Conservation (phyloP, 1,139 yeast species). For the Debaryomyces subglobosus region DNA sequence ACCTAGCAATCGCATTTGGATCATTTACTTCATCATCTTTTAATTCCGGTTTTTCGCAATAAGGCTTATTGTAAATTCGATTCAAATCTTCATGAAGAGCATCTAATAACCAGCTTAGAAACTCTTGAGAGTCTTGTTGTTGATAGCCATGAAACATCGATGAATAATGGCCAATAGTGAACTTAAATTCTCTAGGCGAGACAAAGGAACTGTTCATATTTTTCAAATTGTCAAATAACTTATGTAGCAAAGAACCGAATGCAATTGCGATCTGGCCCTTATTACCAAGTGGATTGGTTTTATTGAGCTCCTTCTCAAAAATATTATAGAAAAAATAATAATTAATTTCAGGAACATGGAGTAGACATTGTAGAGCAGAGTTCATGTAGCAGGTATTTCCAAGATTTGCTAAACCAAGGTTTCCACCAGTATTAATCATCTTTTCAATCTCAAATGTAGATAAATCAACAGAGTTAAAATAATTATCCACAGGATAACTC, state of each 20-base stretch:
- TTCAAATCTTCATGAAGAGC: conserved; percentile 94
- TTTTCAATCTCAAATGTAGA: conserved; percentile 21
- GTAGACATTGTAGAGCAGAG: conserved; percentile 88
- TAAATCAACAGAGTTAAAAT: conserved; percentile 21
- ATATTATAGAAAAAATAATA: conserved; percentile 69
- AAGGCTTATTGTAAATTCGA: conserved; percentile 79
- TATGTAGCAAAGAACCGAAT: conserved; percentile 67
- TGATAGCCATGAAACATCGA: conserved; percentile 84
- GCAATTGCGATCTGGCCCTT: conserved; percentile 78
- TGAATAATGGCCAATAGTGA: conserved; percentile 76
- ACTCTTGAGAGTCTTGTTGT: conserved; percentile 97
- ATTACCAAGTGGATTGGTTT: conserved; percentile 76
- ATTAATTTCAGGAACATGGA: conserved; percentile 83
- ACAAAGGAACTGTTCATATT: conserved; percentile 15
- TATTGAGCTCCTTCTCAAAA: conserved; percentile 70
- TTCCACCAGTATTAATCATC: conserved; percentile 31
- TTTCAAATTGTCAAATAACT: conserved; percentile 46
- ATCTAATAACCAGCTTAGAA: conserved; percentile 85
- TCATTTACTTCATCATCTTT: conserved; percentile 62
- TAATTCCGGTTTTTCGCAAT: conserved; percentile 85
- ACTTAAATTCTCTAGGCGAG: conserved; percentile 78
- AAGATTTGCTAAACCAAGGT: conserved; percentile 71
- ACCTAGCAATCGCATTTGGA: conserved; percentile 51
- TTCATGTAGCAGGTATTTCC: conserved; percentile 98
- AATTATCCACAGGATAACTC: conserved; percentile 34